Evolutionary conservation across 495 filamentous ascomycete genomes (phyloP).

Genomic region (Platismatia glauca): DNA sequence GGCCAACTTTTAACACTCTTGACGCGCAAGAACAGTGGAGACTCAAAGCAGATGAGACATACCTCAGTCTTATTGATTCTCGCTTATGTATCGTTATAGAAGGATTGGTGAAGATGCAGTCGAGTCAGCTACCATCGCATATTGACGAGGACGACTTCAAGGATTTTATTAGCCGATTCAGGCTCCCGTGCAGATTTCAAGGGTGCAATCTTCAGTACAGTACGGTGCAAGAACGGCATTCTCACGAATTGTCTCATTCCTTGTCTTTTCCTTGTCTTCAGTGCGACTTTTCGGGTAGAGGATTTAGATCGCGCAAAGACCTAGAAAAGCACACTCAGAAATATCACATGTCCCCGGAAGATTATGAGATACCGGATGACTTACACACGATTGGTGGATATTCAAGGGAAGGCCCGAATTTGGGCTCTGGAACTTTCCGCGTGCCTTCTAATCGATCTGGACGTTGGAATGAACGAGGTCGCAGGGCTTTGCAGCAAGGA

Average conservation of each 20-base stretch:
- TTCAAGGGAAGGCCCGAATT: neutral
- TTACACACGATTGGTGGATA: neutral
- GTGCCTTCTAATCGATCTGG: neutral
- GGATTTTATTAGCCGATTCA: neutral
- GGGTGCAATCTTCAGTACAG: neutral
- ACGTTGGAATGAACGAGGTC: slow-evolving; percentile 14
- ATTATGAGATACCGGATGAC: slow-evolving; percentile 11
- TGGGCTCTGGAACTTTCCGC: neutral
- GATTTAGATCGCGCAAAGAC: slow-evolving; percentile 12
- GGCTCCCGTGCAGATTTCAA: neutral
- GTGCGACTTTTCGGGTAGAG: slow-evolving; percentile 14
- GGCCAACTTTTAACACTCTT: neutral
- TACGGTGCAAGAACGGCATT: neutral
- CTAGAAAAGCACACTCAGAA: slow-evolving; percentile 12
- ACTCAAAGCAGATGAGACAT: slow-evolving; percentile 6
- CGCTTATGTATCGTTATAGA: neutral
- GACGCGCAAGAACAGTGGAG: slow-evolving; percentile 1
- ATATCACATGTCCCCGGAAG: slow-evolving; percentile 14
- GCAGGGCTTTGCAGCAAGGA: slow-evolving; percentile 8
- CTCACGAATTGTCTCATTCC: slow-evolving; percentile 4
- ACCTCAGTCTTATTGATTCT: slow-evolving; percentile 10
- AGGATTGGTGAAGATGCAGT: neutral
- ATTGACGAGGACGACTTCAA: slow-evolving; percentile 8
- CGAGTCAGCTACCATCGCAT: slow-evolving; percentile 1
- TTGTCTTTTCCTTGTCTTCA: slow-evolving; percentile 11